Conservation (phyloP, 768 basidiomycete genomes). For the Mycena sanguinolenta region DNA sequence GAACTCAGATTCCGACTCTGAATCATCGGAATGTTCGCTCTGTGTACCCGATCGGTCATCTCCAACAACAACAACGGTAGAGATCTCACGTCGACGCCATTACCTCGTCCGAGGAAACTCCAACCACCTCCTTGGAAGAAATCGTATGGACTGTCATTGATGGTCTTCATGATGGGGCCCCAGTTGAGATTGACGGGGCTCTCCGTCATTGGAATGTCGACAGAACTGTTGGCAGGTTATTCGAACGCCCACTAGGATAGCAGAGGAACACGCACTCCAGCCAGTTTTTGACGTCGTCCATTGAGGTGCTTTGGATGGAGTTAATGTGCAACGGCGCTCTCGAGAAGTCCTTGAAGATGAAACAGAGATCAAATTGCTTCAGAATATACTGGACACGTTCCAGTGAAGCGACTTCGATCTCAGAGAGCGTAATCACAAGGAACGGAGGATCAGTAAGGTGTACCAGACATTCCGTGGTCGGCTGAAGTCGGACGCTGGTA, state of each 20-base stretch:
- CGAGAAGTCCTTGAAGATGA: slow-evolving; percentile 97
- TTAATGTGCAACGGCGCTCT: slow-evolving; percentile 95
- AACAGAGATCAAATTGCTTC: slow-evolving; percentile 97
- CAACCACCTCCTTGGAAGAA: slow-evolving; percentile 99
- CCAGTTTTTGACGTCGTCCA: slow-evolving; percentile 99
- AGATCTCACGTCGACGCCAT: slow-evolving; percentile 74
- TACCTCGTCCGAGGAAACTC: slow-evolving; percentile 86
- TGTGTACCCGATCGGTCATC: slow-evolving; percentile 33
- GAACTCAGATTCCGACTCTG: slow-evolving; percentile 65
- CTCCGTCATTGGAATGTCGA: slow-evolving; percentile 96
- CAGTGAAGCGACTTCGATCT: slow-evolving; percentile 96
- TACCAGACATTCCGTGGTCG: slow-evolving; percentile 96
- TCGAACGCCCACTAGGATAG: neutral
- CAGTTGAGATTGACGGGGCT: slow-evolving; percentile 98
- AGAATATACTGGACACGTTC: slow-evolving; percentile 97
- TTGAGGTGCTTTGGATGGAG: slow-evolving; percentile 88
- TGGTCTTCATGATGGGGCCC: slow-evolving; percentile 98
- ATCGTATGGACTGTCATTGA: slow-evolving; percentile 94
- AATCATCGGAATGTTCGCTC: slow-evolving; percentile 59
- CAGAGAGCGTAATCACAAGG: slow-evolving; percentile 92
- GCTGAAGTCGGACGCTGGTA: slow-evolving; percentile 93
- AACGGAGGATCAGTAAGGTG: slow-evolving; percentile 96
- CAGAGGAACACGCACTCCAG: slow-evolving; percentile 78
- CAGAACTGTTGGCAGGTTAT: slow-evolving; percentile 72
- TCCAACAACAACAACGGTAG: slow-evolving; percentile 3